phyloP scores from a whole-genome alignment of 2,329 filamentous ascomycete species.

The Exophiala aquamarina region DNA sequence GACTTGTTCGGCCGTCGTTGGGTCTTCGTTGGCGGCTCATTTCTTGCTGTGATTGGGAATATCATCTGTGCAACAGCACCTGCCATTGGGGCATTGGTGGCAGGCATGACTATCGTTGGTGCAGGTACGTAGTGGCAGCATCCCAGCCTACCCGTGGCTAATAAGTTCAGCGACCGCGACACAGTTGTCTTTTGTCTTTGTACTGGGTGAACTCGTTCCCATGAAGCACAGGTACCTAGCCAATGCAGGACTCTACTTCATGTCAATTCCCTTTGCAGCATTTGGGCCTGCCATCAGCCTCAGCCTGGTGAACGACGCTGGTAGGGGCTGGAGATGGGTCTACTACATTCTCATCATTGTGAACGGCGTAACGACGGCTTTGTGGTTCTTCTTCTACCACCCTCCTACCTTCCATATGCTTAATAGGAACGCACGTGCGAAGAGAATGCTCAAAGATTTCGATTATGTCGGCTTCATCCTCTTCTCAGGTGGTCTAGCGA shows the following conservation, averaged over 20 bases:
- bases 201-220: conserved; percentile 41
- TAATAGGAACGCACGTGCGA: conserved; percentile 33
- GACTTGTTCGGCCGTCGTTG: conserved; percentile 50
- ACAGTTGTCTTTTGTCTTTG: conserved; percentile 39
- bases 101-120: conserved; percentile 42
- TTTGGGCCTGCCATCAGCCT: no score
- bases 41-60: conserved; percentile 39
- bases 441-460: conserved; percentile 41
- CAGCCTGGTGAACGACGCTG: background rate
- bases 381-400: conserved; percentile 48
- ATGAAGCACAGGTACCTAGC: conserved; percentile 38
- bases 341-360: conserved; percentile 52
- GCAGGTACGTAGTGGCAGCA: no score
- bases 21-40: conserved; percentile 47
- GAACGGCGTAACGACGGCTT: conserved; percentile 39
- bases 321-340: conserved; percentile 46
- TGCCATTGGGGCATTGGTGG: conserved; percentile 40
- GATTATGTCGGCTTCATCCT: conserved; percentile 49
- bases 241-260: conserved; percentile 35
- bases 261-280: conserved; percentile 31
- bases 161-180: no score
- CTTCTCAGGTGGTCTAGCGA: conserved; percentile 39
- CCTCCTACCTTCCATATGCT: conserved; percentile 49
- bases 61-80: conserved; percentile 43
- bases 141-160: no score